Base-by-base conservation (phyloP, 192 early-diverging fungal genomes). In the Backusella mclennaniae region DNA sequence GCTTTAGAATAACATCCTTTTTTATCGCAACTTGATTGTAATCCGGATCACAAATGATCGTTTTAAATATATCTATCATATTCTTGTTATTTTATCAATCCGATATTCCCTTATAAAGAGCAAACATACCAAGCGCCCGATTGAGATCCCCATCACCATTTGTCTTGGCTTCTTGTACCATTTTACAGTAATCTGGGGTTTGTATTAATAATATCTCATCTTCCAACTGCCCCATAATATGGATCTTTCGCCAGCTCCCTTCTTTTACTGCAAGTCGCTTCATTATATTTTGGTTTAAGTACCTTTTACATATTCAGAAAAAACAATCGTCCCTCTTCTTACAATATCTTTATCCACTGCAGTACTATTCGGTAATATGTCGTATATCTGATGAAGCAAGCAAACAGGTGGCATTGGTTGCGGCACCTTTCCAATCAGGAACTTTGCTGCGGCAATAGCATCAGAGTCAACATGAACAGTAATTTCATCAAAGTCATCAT, bases 361-460 rank as follows among this genome's bases (percentile, higher is more conserved):
- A 3, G 86, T 85, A 39, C 84, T 77, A 56, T 87, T 82, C 1
- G 67, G 31, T 19, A 84, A 26, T 11, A 87, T 74, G 21, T 80
- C 79, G 46, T 87, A 87, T 33, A 87, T 46, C 75, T 87, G 86
- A 11, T 87, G 86, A 26, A 85, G 17, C 73, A 87, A 79, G 39
- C 86, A 87, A 1, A 84, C 73, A 1, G 75, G 66, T 0, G 82
- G 80, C 15, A n/a, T 69, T 35, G 70, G 35, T 12, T 11, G 11
- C 19, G 59, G 26, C 19, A 26, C 23, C 6, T 69, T 14, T 31
- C 53, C 6, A 35, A 79, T 79, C 33, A 79, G 38, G n/a, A 69
- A 69, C 4, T 68, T 21, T 11, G 77, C 77, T 35, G 77, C 67
- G 26, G 66, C 56, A 69, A 46, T 42, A 19, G 67, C 72, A 69